Percentiles rank a stretch among this genome's conserved stretches.
Evolutionary conservation across 176 grass and related monocot species (phyloP).

Genomic region (Hordeum vulgare): MorexV3_pseudomolecules_assembly NC_058518.1:267802889-267803388

Average conservation of each 20-base stretch:
- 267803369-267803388: not conserved
- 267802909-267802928: constrained; percentile 94
- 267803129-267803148: not conserved
- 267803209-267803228: not conserved
- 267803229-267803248: not conserved
- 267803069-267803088: constrained; percentile 70
- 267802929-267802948: constrained; percentile 98
- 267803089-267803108: constrained; percentile 10
- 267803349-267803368: not conserved
- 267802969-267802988: constrained; percentile 78
- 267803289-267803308: not conserved
- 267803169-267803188: constrained; percentile 5
- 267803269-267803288: not conserved
- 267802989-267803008: constrained; percentile 99
- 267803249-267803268: not conserved
- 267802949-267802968: constrained; percentile 73
- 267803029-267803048: constrained; percentile 93
- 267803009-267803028: constrained; percentile 96
- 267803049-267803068: constrained; percentile 74
- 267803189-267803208: not conserved
- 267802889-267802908: constrained; percentile 73
- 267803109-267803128: not conserved
- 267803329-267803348: not conserved
- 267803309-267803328: not conserved
- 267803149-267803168: not conserved